Percentiles rank a stretch among this genome's conserved stretches.
These are phyloP conservation scores for Saccharomycopsis sp. DNA, from an alignment of 805 yeast genomes.

Conservation along the genomic window DNA sequence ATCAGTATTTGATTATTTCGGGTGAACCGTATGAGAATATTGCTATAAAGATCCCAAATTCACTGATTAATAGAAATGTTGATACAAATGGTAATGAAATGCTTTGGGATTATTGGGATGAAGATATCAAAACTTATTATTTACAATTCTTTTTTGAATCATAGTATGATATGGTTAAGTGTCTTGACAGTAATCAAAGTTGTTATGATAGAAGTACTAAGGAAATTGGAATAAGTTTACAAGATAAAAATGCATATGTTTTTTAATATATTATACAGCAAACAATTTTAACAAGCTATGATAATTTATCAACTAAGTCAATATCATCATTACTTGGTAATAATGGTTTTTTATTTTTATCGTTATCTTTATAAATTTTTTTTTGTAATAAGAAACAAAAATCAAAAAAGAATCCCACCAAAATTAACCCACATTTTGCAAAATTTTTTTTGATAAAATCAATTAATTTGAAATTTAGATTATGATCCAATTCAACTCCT, in stretches of 20 bases:
- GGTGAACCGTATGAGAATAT: conserved; percentile 86
- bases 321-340: too few species aligned
- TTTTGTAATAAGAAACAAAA: conserved; percentile 16
- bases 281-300: too few species aligned
- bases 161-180: too few species aligned
- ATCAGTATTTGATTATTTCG: conserved; percentile 68
- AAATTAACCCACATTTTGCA: conserved; percentile 17
- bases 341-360: too few species aligned
- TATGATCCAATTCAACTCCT: conserved; percentile 16
- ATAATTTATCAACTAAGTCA: too few species aligned
- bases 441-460: conserved; percentile 17
- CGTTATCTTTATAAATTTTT: conserved; percentile 13
- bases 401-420: conserved; percentile 17
- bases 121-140: conserved; percentile 55
- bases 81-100: conserved; percentile 17
- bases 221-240: too few species aligned
- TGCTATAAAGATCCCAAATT: conserved; percentile 62
- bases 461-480: conserved; percentile 13
- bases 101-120: conserved; percentile 69
- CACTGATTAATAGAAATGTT: conserved; percentile 33
- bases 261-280: too few species aligned
- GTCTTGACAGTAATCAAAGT: too few species aligned
- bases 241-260: too few species aligned
- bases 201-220: too few species aligned
- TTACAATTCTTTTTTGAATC: conserved; percentile 58